phyloP scores from a whole-genome alignment of 2,329 filamentous ascomycete species.

The Epichloe hybrida region DNA sequence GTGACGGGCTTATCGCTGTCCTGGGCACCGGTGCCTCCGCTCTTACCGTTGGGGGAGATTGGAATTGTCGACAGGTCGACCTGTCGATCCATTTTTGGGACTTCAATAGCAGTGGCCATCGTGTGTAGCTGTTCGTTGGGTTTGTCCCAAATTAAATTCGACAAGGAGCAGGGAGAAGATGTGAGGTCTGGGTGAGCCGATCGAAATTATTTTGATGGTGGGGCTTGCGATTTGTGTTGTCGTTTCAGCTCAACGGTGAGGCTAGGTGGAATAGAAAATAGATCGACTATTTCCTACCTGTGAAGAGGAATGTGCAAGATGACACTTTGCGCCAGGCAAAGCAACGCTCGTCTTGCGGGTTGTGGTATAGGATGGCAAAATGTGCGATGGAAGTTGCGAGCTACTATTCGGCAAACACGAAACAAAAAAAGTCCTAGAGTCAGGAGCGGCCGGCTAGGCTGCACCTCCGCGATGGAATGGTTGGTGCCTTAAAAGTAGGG shows the following conservation, averaged over 20 bases:
- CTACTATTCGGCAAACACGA: background rate
- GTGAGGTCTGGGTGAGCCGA: constrained; percentile 11
- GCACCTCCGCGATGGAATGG: background rate
- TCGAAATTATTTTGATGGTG: constrained; percentile 4
- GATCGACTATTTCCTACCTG: constrained; percentile 16
- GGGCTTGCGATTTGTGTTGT: background rate
- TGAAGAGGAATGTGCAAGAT: constrained; percentile 6
- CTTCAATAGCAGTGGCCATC: constrained; percentile 24
- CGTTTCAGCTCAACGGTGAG: no score
- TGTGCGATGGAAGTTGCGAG: constrained; percentile 9
- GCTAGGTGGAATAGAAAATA: constrained; percentile 9
- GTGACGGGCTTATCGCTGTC: constrained; percentile 58
- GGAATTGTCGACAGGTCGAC: constrained; percentile 57
- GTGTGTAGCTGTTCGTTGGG: constrained; percentile 7
- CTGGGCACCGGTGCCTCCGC: constrained; percentile 34
- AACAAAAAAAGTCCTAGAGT: background rate
- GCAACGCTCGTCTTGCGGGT: constrained; percentile 8
- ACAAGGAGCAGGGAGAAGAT: constrained; percentile 8
- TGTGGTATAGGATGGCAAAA: constrained; percentile 7
- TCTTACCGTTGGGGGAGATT: constrained; percentile 47
- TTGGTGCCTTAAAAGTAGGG: background rate
- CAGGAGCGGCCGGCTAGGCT: background rate
- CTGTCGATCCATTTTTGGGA: constrained; percentile 33
- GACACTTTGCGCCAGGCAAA: constrained; percentile 29
- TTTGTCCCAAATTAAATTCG: constrained; percentile 2